Conservation (phyloP, 768 basidiomycete species). For the Paxillus ammoniavirescens region DNA sequence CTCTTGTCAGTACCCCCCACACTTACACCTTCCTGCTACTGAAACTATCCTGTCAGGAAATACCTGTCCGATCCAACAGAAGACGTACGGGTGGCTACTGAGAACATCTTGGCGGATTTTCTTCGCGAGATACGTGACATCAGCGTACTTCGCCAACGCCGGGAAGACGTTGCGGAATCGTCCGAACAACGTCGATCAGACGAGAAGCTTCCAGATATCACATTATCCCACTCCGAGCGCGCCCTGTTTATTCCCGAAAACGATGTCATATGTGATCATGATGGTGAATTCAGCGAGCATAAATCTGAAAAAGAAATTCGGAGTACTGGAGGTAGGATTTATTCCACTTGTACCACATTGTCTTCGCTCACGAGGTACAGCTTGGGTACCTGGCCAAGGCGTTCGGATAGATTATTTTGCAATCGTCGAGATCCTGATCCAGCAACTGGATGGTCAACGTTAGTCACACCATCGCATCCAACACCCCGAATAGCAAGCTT, state of each 20-base stretch:
- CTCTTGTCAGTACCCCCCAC: slow-evolving; percentile 61
- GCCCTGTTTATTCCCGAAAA: slow-evolving; percentile 53
- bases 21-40: slow-evolving; percentile 3
- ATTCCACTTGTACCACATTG: background rate
- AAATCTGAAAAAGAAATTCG: slow-evolving; percentile 49
- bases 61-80: slow-evolving; percentile 94
- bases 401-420: slow-evolving; percentile 88
- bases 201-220: slow-evolving; percentile 60
- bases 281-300: slow-evolving; percentile 43
- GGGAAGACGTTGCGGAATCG: slow-evolving; percentile 51
- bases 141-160: slow-evolving; percentile 65
- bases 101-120: slow-evolving; percentile 86
- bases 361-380: slow-evolving; percentile 34
- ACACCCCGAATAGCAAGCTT: slow-evolving; percentile 1
- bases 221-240: slow-evolving; percentile 55
- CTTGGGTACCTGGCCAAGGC: slow-evolving; percentile 93
- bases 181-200: slow-evolving; percentile 40
- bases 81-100: slow-evolving; percentile 89
- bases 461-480: slow-evolving; percentile 29
- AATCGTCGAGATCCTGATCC: slow-evolving; percentile 90
- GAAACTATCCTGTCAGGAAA: slow-evolving; percentile 50
- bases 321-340: slow-evolving; percentile 59
- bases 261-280: slow-evolving; percentile 37
- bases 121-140: slow-evolving; percentile 89
- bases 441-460: slow-evolving; percentile 85